These are phyloP conservation scores for Aspergillus udagawae DNA, from an alignment of 2,329 filamentous ascomycete genomes.

Conservation along the genomic window DNA sequence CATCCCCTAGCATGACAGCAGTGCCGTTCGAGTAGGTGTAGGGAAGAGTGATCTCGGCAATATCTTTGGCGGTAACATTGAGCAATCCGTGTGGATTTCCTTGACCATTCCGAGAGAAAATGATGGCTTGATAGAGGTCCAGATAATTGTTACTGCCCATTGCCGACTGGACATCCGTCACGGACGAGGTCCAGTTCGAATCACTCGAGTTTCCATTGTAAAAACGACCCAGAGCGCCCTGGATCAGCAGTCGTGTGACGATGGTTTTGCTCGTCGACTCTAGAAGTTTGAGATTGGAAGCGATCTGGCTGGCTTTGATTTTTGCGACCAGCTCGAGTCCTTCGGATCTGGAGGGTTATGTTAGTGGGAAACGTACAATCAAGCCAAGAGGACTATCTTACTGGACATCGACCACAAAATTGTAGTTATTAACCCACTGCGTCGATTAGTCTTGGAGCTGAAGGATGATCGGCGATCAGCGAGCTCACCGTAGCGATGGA, in stretches of 20 bases:
- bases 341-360: conserved; percentile 40
- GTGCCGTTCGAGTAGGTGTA: conserved; percentile 57
- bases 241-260: conserved; percentile 57
- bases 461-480: neutral
- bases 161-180: conserved; percentile 66
- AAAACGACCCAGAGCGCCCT: conserved; percentile 49
- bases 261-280: conserved; percentile 71
- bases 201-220: conserved; percentile 50
- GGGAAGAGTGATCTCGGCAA: conserved; percentile 53
- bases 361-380: neutral
- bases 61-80: conserved; percentile 55
- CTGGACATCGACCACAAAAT: conserved; percentile 56
- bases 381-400: conserved; percentile 18
- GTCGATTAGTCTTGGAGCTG: neutral
- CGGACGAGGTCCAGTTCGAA: conserved; percentile 59
- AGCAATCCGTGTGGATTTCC: conserved; percentile 57
- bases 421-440: conserved; percentile 58
- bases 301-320: conserved; percentile 77
- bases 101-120: conserved; percentile 67
- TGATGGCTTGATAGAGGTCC: conserved; percentile 61
- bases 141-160: conserved; percentile 57
- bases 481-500: conserved; percentile 57
- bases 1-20: conserved; percentile 58
- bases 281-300: conserved; percentile 73
- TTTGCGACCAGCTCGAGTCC: conserved; percentile 75